Evolutionary conservation across 169 alveolate genomes (phyloP).

Genomic region (Eimeria praecox): DNA sequence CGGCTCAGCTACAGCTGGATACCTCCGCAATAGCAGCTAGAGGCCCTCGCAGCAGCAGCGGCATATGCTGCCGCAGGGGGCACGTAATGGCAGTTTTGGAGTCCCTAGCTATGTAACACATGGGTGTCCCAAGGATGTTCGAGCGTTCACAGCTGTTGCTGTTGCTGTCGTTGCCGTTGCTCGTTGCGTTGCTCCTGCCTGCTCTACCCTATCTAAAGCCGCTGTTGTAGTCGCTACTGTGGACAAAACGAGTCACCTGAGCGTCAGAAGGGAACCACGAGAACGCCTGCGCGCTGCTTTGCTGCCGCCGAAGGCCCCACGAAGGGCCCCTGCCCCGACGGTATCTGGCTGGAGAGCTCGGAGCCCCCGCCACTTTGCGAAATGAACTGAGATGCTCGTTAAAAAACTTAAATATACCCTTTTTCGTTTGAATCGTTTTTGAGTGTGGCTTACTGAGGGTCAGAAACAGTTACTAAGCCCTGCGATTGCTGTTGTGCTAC

Average conservation of each 20-base stretch:
- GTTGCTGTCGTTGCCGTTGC: background rate
- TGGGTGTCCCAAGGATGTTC: background rate
- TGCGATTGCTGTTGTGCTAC: constrained; percentile 2
- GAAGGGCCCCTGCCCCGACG: constrained; percentile 40
- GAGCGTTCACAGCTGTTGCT: background rate
- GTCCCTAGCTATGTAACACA: background rate
- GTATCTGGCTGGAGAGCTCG: background rate
- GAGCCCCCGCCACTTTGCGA: background rate
- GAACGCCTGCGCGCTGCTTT: background rate
- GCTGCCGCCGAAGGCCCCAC: constrained; percentile 38
- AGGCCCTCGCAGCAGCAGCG: constrained; percentile 35
- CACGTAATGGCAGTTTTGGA: background rate
- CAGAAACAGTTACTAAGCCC: background rate
- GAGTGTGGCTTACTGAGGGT: background rate
- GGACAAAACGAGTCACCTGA: background rate
- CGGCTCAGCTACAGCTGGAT: constrained; percentile 4
- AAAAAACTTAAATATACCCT: background rate
- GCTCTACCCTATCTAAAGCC: background rate
- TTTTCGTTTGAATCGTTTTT: background rate
- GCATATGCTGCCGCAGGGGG: constrained; percentile 27
- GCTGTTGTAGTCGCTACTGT: background rate
- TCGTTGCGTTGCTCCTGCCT: background rate
- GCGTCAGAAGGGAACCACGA: constrained; percentile 12
- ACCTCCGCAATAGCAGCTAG: background rate
- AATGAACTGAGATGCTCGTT: background rate